phyloP scores from a whole-genome alignment of 2,329 filamentous ascomycete species.

The Aspergillus floridensis region DNA sequence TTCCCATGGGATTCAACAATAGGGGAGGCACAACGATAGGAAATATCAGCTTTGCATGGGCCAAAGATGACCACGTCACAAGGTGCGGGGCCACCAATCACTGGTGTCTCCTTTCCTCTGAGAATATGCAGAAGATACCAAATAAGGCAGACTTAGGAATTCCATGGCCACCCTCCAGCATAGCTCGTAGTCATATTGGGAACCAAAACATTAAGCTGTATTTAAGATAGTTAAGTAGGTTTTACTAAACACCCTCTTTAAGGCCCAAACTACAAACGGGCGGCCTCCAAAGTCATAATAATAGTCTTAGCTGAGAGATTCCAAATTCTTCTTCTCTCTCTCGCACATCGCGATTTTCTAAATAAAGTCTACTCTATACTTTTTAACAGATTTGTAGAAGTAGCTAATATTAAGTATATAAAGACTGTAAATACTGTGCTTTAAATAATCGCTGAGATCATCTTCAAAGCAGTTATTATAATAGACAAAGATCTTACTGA shows the following conservation, averaged over 20 bases:
- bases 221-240: background rate
- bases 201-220: constrained; percentile 7
- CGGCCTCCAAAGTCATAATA: background rate
- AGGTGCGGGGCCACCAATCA: too few species aligned
- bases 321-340: constrained; percentile 12
- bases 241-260: too few species aligned
- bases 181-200: too few species aligned
- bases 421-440: constrained; percentile 5
- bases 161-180: too few species aligned
- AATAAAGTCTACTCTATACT: constrained; percentile 4
- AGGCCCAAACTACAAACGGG: background rate
- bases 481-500: background rate
- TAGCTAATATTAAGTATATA: background rate
- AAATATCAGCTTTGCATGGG: too few species aligned
- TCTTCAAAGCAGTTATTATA: background rate
- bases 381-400: background rate
- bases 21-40: too few species aligned
- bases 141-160: too few species aligned
- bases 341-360: constrained; percentile 4
- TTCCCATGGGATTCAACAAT: too few species aligned
- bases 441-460: background rate
- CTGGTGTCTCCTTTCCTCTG: too few species aligned
- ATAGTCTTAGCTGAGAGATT: constrained; percentile 5
- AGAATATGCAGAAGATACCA: too few species aligned
- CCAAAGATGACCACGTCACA: too few species aligned